A percentile compares a stretch with the other conserved stretches of the same genome.
Conservation (phyloP, 768 basidiomycete species). For the Crassisporium funariophilum region DNA sequence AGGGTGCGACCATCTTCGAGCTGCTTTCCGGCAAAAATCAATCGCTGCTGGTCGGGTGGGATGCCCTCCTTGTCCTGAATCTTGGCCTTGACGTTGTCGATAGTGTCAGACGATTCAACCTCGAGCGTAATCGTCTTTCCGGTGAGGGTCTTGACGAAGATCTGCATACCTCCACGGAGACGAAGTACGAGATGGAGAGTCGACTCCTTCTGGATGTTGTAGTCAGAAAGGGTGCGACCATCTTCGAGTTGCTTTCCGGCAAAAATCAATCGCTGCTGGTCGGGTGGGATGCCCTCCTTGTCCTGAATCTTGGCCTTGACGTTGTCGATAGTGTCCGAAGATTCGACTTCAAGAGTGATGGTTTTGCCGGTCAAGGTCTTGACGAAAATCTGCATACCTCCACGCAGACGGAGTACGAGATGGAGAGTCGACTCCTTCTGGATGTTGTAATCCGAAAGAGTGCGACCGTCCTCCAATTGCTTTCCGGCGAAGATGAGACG, state of each 20-base stretch:
- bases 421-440: slow-evolving; percentile 96
- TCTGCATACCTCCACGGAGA: slow-evolving; percentile 90
- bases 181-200: slow-evolving; percentile 83
- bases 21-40: slow-evolving; percentile 94
- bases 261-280: slow-evolving; percentile 90
- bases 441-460: slow-evolving; percentile 87
- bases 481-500: slow-evolving; percentile 97
- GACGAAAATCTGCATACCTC: slow-evolving; percentile 86
- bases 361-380: slow-evolving; percentile 89
- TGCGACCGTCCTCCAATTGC: slow-evolving; percentile 93
- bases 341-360: slow-evolving; percentile 88
- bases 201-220: slow-evolving; percentile 90
- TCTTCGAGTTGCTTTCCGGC: slow-evolving; percentile 94
- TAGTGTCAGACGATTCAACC: slow-evolving; percentile 91
- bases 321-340: slow-evolving; percentile 85
- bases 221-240: slow-evolving; percentile 87
- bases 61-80: slow-evolving; percentile 86
- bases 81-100: slow-evolving; percentile 87
- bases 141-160: slow-evolving; percentile 85
- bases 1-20: slow-evolving; percentile 92
- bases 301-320: slow-evolving; percentile 94
- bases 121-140: slow-evolving; percentile 94
- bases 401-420: slow-evolving; percentile 86
- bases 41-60: slow-evolving; percentile 84
- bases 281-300: slow-evolving; percentile 88